These are phyloP conservation scores for Penicillium sp. DNA, from an alignment of 2,329 filamentous ascomycete species.

Conservation along the genomic window DNA sequence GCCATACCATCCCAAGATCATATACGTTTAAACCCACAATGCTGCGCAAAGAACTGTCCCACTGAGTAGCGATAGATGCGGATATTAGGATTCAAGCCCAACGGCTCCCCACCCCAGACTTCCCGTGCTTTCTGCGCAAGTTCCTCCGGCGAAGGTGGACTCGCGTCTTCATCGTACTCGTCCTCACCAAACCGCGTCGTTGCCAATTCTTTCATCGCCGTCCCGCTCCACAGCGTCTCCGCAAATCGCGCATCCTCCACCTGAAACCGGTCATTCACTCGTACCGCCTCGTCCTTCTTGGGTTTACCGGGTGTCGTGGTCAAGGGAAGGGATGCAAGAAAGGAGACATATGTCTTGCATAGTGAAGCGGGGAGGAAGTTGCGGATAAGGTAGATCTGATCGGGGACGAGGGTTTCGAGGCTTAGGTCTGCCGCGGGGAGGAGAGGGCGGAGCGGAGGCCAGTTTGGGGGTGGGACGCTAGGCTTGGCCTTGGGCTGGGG, in stretches of 20 bases:
- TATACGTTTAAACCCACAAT: slow-evolving; percentile 60
- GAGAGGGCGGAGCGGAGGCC: slow-evolving; percentile 67
- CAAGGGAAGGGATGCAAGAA: slow-evolving; percentile 65
- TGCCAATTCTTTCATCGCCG: slow-evolving; percentile 62
- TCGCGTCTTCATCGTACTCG: slow-evolving; percentile 17
- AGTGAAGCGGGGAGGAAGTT: slow-evolving; percentile 70
- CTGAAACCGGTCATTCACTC: slow-evolving; percentile 87
- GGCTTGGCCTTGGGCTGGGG: slow-evolving; percentile 4
- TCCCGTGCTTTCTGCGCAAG: slow-evolving; percentile 15
- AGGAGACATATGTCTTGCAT: slow-evolving; percentile 70
- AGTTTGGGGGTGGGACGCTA: slow-evolving; percentile 48
- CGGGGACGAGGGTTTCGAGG: slow-evolving; percentile 53
- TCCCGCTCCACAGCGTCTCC: slow-evolving; percentile 67
- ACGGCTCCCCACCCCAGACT: slow-evolving; percentile 70
- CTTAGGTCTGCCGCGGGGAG: slow-evolving; percentile 61
- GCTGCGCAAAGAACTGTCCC: slow-evolving; percentile 86
- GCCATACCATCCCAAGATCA: too few relatives aligned
- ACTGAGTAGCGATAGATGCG: slow-evolving; percentile 80
- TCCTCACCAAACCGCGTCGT: slow-evolving; percentile 32
- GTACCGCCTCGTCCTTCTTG: slow-evolving; percentile 71
- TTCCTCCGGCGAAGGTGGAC: background rate
- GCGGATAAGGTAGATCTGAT: slow-evolving; percentile 67
- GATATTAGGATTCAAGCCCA: slow-evolving; percentile 86
- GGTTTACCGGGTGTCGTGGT: slow-evolving; percentile 72
- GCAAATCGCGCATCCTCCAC: slow-evolving; percentile 72